Percentiles rank a stretch among this genome's conserved stretches.
phyloP scores from a whole-genome alignment of 306 rosid genomes.

The Cicer yamashitae region DNA sequence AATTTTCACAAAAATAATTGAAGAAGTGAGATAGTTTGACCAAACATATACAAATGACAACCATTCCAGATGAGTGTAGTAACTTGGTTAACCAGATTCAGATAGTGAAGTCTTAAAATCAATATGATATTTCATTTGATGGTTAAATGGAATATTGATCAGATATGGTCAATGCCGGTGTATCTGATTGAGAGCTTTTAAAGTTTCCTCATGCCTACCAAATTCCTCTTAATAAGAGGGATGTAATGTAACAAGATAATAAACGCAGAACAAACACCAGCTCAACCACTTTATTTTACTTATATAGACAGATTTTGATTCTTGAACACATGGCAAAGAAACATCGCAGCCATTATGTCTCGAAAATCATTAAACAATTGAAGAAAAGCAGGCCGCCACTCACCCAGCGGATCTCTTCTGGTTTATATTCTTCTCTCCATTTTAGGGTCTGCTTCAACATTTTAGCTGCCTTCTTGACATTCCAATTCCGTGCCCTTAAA shows the following conservation, averaged over 20 bases:
- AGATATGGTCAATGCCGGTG: conserved; percentile 29
- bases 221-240: background rate
- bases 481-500: conserved; percentile 85
- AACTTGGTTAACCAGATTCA: conserved; percentile 13
- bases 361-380: conserved; percentile 22
- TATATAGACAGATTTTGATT: background rate
- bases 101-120: background rate
- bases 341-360: background rate
- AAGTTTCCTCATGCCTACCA: background rate
- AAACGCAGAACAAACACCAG: conserved; percentile 4
- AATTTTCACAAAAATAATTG: background rate
- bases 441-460: conserved; percentile 83
- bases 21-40: conserved; percentile 25
- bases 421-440: conserved; percentile 83
- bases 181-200: conserved; percentile 9
- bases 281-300: conserved; percentile 5
- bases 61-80: background rate
- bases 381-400: conserved; percentile 31
- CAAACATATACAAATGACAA: conserved; percentile 22
- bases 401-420: conserved; percentile 95
- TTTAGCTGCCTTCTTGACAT: conserved; percentile 84
- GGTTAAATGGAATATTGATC: conserved; percentile 24
- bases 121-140: conserved; percentile 15
- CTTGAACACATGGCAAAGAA: conserved; percentile 2
- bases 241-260: background rate